Evolutionary conservation across 108 stramenopile genomes (phyloP), one percentile per base, ranked within the genome.

Genomic region (Nitzschia palea): DNA sequence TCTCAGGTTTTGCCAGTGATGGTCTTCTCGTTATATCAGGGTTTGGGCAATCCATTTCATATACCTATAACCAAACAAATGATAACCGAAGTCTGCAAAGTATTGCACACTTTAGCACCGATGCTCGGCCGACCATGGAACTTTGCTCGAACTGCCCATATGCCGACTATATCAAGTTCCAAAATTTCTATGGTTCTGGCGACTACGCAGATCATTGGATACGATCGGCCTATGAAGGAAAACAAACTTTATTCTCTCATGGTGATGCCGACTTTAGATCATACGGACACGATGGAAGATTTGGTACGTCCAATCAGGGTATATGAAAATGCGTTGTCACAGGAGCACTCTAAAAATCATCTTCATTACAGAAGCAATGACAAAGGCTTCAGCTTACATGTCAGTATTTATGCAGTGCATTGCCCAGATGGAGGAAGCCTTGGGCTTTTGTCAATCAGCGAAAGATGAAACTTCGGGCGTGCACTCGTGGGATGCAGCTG

Each of bases 121-220:
- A 59, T 5, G 83, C 83, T 27, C 42, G 76, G 26, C 56, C 57
- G 10, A 77, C 71, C 48, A 74, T 74, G 73, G 40, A 27, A 3
- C 35, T 57, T 9, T 74, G 73, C 34, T 48, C n/a, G 6, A 61
- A 44, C 35, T 77, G 81, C 73, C 78, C 83, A 34, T 77, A 79
- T 47, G 36, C 37, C n/a, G 76, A 82, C 23, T 86, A 62, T 63
- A 35, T 56, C 29, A 75, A 78, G 31, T 88, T 83, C 29, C 71
- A 70, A 36, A 58, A 77, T 9, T 91, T 86, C 59, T 91, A 87
- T 68, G 89, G 89, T 58, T 45, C 28, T 40, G 63, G 42, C 44
- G 80, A 83, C 70, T 94, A 90, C 59, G 92, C 83, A 15, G 71
- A 90, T 52, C 55, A 87, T 26, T 84, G 82, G 79, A 74, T 87